phyloP scores from a whole-genome alignment of 2,329 filamentous ascomycete genomes.

The Westerdykella aurantiaca region DNA sequence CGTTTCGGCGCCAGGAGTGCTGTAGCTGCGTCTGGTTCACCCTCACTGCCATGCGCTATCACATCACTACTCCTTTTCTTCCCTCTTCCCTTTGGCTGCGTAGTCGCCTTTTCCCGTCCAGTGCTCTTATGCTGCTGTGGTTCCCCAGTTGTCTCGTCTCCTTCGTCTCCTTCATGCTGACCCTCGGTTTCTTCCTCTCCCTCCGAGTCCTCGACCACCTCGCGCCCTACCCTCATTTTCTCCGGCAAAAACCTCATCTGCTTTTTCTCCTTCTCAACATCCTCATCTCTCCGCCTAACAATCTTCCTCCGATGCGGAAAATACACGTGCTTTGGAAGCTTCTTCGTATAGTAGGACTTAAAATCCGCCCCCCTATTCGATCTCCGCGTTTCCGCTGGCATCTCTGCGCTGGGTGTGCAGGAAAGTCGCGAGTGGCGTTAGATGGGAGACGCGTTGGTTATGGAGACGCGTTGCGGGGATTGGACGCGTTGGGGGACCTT shows the following conservation, averaged over 20 bases:
- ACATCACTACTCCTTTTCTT: slow-evolving; percentile 15
- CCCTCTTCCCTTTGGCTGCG: slow-evolving; percentile 3
- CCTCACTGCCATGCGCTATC: background rate
- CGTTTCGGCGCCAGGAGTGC: slow-evolving; percentile 14
- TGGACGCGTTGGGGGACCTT: too few species aligned
- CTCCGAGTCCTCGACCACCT: slow-evolving; percentile 9
- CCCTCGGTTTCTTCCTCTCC: slow-evolving; percentile 4
- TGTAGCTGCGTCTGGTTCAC: slow-evolving; percentile 1
- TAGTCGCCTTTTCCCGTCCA: background rate
- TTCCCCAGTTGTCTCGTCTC: slow-evolving; percentile 4
- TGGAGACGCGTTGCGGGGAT: too few species aligned
- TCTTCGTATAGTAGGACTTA: slow-evolving; percentile 31
- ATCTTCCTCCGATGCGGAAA: slow-evolving; percentile 27
- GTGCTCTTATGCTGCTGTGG: slow-evolving; percentile 6
- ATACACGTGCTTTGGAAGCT: slow-evolving; percentile 21
- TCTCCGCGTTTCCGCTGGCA: slow-evolving; percentile 25
- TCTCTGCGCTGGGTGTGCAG: slow-evolving; percentile 6
- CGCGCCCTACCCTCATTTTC: slow-evolving; percentile 13
- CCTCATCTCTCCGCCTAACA: slow-evolving; percentile 5
- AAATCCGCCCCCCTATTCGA: slow-evolving; percentile 20
- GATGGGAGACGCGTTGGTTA: too few species aligned
- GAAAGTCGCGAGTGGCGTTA: background rate
- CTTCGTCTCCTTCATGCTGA: background rate
- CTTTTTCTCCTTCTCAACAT: slow-evolving; percentile 12
- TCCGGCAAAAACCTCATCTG: slow-evolving; percentile 29